Base-by-base conservation (phyloP, 1,284 basidiomycete species). In the Boletus hoseneyae region DNA sequence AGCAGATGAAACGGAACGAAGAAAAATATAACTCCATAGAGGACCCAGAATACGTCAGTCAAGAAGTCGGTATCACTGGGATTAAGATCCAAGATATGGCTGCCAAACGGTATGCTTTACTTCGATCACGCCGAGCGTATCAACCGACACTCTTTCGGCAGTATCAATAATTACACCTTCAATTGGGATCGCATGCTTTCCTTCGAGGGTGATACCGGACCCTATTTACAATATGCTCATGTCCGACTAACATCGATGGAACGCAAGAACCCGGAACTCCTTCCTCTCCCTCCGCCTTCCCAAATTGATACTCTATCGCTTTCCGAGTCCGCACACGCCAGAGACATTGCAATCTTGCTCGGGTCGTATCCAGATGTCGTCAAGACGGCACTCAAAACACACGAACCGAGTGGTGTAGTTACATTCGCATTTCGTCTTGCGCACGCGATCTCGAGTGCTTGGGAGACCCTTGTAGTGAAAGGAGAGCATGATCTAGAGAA, bases 61-160 rank as follows among this genome's bases (percentile, higher is more conserved):
- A 82, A 60, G 90, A 97, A 67, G 85, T 98, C 50, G 97, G 96
- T 27, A 92, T 97, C 65, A 92, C 93, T 0, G 95, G 93, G 7
- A 88, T 99, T 65, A 99, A 99, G 77, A 95, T 99, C 60, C 97
- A 99, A 71, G 96, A 99, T 69, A 94, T 98, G 93, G 79, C 86
- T 37, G 93, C 90, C 23, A 97, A 95, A 71, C 77, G 91, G 91
- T 92, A 60, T 42, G 76, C 19, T 30, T 25, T 25, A 7, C 23
- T 27, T 43, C 4, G 25, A 19, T 33, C 27, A 42, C 30, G 4
- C 15, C 18, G 3, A 18, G 16, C 0, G 7, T n/a, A n/a, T 6
- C 9, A 3, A 10, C 18, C 45, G 27, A 52, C 34, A 1, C 41
- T 25, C 12, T 12, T 21, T 23, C 9, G 18, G 12, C 58, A 94